Evolutionary conservation across 495 filamentous ascomycete genomes (phyloP), one percentile per base, ranked within the genome.

Genomic region (Penicillium maclennaniae): DNA sequence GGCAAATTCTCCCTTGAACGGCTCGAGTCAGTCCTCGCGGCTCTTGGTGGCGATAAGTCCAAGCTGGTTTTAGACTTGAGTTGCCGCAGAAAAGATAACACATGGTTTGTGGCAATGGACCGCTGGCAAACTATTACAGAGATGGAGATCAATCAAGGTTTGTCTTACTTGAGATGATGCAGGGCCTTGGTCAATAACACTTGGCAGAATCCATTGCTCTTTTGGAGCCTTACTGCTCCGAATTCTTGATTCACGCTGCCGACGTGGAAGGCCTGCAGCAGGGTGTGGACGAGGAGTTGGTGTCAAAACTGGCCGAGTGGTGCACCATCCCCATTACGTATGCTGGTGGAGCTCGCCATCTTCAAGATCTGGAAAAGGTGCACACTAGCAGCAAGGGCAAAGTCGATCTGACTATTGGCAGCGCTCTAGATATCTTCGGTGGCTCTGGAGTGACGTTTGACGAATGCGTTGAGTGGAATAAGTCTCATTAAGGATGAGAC

Each of bases 171-270:
- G 0, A 14, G 6, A 17, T 12, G 42, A 7, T 4, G 14, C 6
- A 37, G 6, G 5, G 8, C 8, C 14, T 14, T 12, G 7, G 6
- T 47, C 10, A 54, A 38, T 59, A 16, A 59, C 43, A n/a, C 4
- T 27, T 7, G 28, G 7, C 55, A 95, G 91, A 86, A 67, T 87
- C 85, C 3, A 95, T 98, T 47, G 78, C 79, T 16, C 65, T 82
- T 12, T 76, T 97, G 8, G 91, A 96, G 62, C 87, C 86, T 10
- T 92, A 90, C 67, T 97, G 93, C 73, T 89, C 87, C 39, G 95
- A 98, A 62, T 97, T 98, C 68, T 77, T 98, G 44, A 89, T 98
- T 61, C 95, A 98, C 62, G 93, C 93, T n/a, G 93, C 95, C n/a
- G 93, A 98, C 66, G 91, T 92, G 49, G 93, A 97, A 66, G 93